phyloP scores from a whole-genome alignment of 2,329 filamentous ascomycete genomes.

The Aspergillus ruber region DNA sequence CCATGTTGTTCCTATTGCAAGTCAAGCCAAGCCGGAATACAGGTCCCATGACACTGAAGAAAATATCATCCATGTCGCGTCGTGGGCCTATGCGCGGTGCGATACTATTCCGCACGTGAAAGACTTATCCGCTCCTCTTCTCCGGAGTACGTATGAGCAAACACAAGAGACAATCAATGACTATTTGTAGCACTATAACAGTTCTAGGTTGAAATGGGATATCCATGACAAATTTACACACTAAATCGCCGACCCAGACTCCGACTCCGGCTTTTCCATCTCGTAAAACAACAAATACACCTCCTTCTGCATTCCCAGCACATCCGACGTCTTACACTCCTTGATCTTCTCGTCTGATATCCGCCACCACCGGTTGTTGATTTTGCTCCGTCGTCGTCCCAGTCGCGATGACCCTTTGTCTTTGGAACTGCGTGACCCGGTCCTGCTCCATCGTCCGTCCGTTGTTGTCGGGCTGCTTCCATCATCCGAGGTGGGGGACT shows the following conservation, averaged over 20 bases:
- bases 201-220: too few relatives aligned
- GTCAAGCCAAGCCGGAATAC: too few relatives aligned
- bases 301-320: conserved; percentile 88
- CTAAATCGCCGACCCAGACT: neutral
- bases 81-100: too few relatives aligned
- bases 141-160: too few relatives aligned
- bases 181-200: too few relatives aligned
- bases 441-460: conserved; percentile 20
- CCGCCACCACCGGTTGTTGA: conserved; percentile 83
- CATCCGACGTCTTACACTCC: conserved; percentile 85
- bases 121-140: too few relatives aligned
- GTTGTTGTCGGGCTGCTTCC: conserved; percentile 19
- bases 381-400: conserved; percentile 54
- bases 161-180: too few relatives aligned
- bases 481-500: conserved; percentile 16
- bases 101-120: too few relatives aligned
- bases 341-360: conserved; percentile 97
- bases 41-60: too few relatives aligned
- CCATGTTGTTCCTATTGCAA: too few relatives aligned
- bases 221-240: too few relatives aligned
- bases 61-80: too few relatives aligned
- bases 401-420: conserved; percentile 7
- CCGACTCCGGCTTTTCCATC: conserved; percentile 50
- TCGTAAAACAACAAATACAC: conserved; percentile 97
- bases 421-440: neutral